phyloP scores from a whole-genome alignment of 2,329 filamentous ascomycete species.

The Phoma sp. region DNA sequence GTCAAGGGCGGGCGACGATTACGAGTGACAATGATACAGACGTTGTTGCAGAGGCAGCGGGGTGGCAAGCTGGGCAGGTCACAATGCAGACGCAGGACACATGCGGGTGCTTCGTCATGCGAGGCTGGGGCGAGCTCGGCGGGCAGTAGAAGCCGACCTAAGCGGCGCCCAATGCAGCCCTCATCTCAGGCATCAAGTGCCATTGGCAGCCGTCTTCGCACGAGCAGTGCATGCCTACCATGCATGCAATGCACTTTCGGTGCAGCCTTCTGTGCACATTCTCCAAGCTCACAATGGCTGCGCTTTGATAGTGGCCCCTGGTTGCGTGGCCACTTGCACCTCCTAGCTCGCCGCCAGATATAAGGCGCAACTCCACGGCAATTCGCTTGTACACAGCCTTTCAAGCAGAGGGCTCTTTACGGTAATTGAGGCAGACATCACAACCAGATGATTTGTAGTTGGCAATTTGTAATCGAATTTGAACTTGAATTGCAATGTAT shows the following conservation, averaged over 20 bases:
- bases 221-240: background rate
- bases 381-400: background rate
- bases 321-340: background rate
- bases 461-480: too few relatives aligned
- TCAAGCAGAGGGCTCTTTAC: background rate
- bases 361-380: too few relatives aligned
- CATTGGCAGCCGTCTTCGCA: background rate
- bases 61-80: constrained; percentile 15
- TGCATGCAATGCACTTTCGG: background rate
- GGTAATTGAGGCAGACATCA: too few relatives aligned
- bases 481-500: constrained; percentile 14
- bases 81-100: constrained; percentile 16
- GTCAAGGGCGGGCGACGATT: constrained; percentile 3
- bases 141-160: constrained; percentile 16
- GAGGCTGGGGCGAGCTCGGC: constrained; percentile 21
- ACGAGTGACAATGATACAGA: constrained; percentile 11
- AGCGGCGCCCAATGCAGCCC: constrained; percentile 16
- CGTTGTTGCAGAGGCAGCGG: constrained; percentile 17
- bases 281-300: background rate
- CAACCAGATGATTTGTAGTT: too few relatives aligned
- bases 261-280: background rate
- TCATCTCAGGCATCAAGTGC: constrained; percentile 8
- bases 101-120: constrained; percentile 22
- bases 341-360: background rate
- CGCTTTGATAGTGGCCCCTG: background rate